Conservation (phyloP, 1,139 yeast species). For the Kurtzmaniella natalensis region DNA sequence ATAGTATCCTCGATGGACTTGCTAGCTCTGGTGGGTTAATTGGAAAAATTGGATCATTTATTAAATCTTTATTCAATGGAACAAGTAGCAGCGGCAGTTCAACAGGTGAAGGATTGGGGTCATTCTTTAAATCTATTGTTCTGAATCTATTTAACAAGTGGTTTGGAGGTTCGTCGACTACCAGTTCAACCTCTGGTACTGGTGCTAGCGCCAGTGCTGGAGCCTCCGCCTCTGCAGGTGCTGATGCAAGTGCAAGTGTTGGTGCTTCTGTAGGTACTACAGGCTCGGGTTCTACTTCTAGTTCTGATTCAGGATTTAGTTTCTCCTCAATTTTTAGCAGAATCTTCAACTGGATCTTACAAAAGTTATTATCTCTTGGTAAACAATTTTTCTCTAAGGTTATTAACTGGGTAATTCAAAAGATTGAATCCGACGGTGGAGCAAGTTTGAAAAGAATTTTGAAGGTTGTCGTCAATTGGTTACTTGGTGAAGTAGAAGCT, state of each 20-base stretch:
- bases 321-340: constrained; percentile 2
- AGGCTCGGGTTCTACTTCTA: constrained; percentile 4
- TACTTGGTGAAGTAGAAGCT: constrained; percentile 3
- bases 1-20: not conserved
- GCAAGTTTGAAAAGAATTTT: constrained; percentile 1
- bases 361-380: constrained; percentile 2
- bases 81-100: not conserved
- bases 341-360: constrained; percentile 2
- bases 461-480: constrained; percentile 1
- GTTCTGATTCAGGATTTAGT: constrained; percentile 3
- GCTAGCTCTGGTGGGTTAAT: not conserved
- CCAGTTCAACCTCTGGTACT: constrained; percentile 12
- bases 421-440: constrained; percentile 2
- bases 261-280: constrained; percentile 10
- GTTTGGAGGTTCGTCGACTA: constrained; percentile 8
- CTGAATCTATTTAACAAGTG: no score
- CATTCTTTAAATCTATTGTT: not conserved
- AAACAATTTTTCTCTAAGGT: not conserved
- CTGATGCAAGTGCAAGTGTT: constrained; percentile 10
- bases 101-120: not conserved
- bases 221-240: constrained; percentile 13
- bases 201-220: constrained; percentile 15
- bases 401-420: constrained; percentile 1
- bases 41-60: constrained; percentile 1
- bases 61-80: constrained; percentile 2